Evolutionary conservation across 2,329 filamentous ascomycete species (phyloP).

Genomic region (Colletotrichum destructivum): DNA sequence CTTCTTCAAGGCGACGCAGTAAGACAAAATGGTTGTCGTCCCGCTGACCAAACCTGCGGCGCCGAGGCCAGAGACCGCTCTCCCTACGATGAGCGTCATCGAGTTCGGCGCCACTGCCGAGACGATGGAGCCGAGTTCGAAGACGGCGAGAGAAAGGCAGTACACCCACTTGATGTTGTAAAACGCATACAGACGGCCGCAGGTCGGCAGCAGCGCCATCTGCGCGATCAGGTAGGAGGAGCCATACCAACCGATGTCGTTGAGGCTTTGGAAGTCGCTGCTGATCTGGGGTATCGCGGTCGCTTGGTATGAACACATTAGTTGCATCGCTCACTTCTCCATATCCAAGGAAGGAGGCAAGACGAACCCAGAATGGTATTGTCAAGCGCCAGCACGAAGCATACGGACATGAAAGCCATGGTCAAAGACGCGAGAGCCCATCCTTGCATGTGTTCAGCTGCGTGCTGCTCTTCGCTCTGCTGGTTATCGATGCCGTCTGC

Average conservation of each 20-base stretch:
- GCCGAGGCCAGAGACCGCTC: constrained; percentile 27
- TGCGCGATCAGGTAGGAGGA: constrained; percentile 48
- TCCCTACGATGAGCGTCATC: constrained; percentile 42
- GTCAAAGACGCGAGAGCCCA: too few relatives aligned
- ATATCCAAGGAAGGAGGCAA: too few relatives aligned
- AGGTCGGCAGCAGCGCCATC: constrained; percentile 48
- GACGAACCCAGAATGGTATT: too few relatives aligned
- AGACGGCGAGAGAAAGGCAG: constrained; percentile 44
- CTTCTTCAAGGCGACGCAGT: too few relatives aligned
- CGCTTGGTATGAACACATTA: constrained; percentile 19
- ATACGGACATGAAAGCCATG: too few relatives aligned
- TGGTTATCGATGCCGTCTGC: too few relatives aligned
- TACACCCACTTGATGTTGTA: constrained; percentile 52
- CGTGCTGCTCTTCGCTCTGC: too few relatives aligned
- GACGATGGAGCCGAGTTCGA: constrained; percentile 48
- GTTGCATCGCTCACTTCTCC: too few relatives aligned
- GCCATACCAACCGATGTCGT: constrained; percentile 53
- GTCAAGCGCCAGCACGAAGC: too few relatives aligned
- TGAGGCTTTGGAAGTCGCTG: constrained; percentile 53
- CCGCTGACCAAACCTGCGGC: too few relatives aligned
- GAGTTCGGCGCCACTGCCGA: constrained; percentile 43
- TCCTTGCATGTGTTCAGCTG: too few relatives aligned
- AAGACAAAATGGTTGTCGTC: too few relatives aligned
- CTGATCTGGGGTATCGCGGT: constrained; percentile 49
- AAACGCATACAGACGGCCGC: constrained; percentile 50